Conservation (phyloP, 1,284 basidiomycete species). For the Rhodofomes roseus region DNA sequence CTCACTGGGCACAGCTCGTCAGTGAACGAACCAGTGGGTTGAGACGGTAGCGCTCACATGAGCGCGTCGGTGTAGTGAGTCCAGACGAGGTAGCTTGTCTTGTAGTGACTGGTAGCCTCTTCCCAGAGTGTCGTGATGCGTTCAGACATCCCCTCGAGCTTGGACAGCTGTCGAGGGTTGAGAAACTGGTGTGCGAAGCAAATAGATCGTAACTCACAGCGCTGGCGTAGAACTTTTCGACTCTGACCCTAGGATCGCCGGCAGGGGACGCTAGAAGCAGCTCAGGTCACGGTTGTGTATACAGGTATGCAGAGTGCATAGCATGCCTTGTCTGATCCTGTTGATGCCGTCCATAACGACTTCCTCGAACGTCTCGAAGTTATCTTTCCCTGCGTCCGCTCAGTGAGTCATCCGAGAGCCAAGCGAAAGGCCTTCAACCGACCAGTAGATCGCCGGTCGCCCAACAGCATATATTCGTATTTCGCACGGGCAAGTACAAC, state of each 20-base stretch:
- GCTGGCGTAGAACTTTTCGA: slow-evolving; percentile 79
- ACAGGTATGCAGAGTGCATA: not conserved
- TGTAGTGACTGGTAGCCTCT: slow-evolving; percentile 59
- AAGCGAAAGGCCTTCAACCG: too few species aligned
- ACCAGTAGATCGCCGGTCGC: slow-evolving; percentile 40
- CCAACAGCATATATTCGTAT: slow-evolving; percentile 46
- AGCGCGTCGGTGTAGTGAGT: slow-evolving; percentile 62
- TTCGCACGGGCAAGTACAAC: slow-evolving; percentile 65
- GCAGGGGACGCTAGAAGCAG: slow-evolving; percentile 30
- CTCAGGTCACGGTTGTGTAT: not conserved
- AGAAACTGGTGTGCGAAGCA: not conserved
- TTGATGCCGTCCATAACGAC: slow-evolving; percentile 59
- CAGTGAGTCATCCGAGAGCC: slow-evolving; percentile 2
- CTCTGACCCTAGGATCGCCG: slow-evolving; percentile 58
- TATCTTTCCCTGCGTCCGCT: slow-evolving; percentile 39
- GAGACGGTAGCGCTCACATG: slow-evolving; percentile 42
- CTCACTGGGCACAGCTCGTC: too few species aligned
- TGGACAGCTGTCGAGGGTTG: slow-evolving; percentile 37
- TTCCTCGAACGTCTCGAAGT: slow-evolving; percentile 46
- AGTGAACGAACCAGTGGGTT: too few species aligned
- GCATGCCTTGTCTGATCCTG: slow-evolving; percentile 51
- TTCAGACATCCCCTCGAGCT: slow-evolving; percentile 45
- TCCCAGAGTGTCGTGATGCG: slow-evolving; percentile 60
- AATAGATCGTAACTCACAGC: slow-evolving; percentile 50
- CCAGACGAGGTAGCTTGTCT: slow-evolving; percentile 70